Percentiles rank a stretch among this genome's conserved stretches.
These are phyloP conservation scores for Filobasidium wieringae DNA, from an alignment of 768 basidiomycete species.

Conservation along the genomic window DNA sequence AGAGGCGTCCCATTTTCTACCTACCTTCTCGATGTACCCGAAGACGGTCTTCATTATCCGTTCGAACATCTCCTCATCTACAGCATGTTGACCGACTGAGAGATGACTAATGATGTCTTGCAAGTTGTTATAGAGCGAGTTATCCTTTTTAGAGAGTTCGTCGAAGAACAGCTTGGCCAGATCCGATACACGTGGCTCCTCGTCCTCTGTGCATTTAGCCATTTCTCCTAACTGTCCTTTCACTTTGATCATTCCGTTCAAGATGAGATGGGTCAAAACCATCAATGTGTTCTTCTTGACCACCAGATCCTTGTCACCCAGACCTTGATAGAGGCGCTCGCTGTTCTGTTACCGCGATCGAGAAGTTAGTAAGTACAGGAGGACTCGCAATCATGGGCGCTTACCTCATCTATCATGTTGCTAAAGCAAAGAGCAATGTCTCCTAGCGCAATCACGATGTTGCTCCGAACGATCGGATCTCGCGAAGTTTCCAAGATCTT, in stretches of 20 bases:
- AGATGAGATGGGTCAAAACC: slow-evolving; percentile 90
- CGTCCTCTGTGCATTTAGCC: slow-evolving; percentile 98
- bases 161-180: slow-evolving; percentile 97
- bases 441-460: slow-evolving; percentile 93
- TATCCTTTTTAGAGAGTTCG: slow-evolving; percentile 91
- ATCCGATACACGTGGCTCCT: slow-evolving; percentile 73
- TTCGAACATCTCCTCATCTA: slow-evolving; percentile 85
- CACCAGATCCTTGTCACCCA: slow-evolving; percentile 69
- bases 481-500: slow-evolving; percentile 83
- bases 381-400: slow-evolving; percentile 25
- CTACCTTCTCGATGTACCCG: slow-evolving; percentile 86
- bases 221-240: slow-evolving; percentile 99
- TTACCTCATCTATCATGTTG: slow-evolving; percentile 92
- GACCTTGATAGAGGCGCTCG: slow-evolving; percentile 83
- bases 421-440: slow-evolving; percentile 98
- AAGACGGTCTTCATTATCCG: slow-evolving; percentile 92
- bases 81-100: slow-evolving; percentile 76
- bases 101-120: slow-evolving; percentile 96
- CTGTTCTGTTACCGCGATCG: slow-evolving; percentile 26
- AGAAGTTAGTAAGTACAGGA: not conserved
- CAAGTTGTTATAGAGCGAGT: slow-evolving; percentile 96
- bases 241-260: slow-evolving; percentile 99
- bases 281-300: slow-evolving; percentile 99
- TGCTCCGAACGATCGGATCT: slow-evolving; percentile 81
- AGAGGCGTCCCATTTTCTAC: slow-evolving; percentile 19